phyloP scores from a whole-genome alignment of 345 rosid species.

The Hypericum androsaemum region DNA sequence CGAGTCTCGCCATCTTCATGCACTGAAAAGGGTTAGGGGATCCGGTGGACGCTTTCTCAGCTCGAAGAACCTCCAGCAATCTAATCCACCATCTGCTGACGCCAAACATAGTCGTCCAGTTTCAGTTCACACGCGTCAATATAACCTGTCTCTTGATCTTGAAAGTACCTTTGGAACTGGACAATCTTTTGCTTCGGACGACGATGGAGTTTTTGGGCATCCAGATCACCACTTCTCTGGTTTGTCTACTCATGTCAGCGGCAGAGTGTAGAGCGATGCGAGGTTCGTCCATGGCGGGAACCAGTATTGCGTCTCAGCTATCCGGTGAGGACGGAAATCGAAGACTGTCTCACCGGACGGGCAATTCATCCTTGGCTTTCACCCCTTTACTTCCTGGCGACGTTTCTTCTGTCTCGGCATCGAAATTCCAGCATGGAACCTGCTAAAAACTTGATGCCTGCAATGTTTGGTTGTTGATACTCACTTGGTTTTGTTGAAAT shows the following conservation, averaged over 20 bases:
- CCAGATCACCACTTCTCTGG: slow-evolving; percentile 14
- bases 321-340: slow-evolving; percentile 18
- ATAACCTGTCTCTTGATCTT: neutral
- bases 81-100: neutral
- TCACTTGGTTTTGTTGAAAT: too few species aligned
- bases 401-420: too few species aligned
- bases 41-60: neutral
- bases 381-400: slow-evolving; percentile 4
- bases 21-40: too few species aligned
- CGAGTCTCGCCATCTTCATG: too few species aligned
- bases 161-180: slow-evolving; percentile 8
- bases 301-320: slow-evolving; percentile 24
- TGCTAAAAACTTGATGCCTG: too few species aligned
- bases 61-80: neutral
- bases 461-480: too few species aligned
- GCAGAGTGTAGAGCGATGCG: slow-evolving; percentile 13
- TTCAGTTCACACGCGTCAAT: neutral
- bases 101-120: neutral
- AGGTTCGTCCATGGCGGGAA: slow-evolving; percentile 10
- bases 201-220: slow-evolving; percentile 9
- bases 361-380: slow-evolving; percentile 70
- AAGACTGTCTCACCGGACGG: slow-evolving; percentile 12
- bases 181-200: slow-evolving; percentile 11
- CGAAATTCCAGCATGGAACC: too few species aligned
- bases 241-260: slow-evolving; percentile 7